A percentile compares a stretch with the other conserved stretches of the same genome.
These are phyloP conservation scores for Trichosporon sp. DNA, from an alignment of 1,284 basidiomycete species.

Conservation along the genomic window DNA sequence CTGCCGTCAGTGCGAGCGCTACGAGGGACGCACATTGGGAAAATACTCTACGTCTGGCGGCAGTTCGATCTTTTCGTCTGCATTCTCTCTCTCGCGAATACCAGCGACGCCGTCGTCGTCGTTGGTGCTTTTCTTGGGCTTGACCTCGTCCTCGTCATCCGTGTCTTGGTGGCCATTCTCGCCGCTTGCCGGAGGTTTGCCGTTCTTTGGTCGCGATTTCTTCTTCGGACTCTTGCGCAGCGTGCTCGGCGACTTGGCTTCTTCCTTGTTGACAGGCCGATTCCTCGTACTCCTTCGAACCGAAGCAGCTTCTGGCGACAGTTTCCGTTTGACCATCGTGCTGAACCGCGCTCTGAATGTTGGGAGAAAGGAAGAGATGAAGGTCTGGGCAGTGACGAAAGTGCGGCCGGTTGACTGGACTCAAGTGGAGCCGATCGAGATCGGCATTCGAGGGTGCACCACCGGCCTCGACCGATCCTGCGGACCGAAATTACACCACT, in stretches of 20 bases:
- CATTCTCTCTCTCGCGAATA: background rate
- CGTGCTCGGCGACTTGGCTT: no score
- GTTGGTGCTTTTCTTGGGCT: background rate
- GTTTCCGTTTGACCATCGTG: background rate
- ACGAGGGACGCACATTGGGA: background rate
- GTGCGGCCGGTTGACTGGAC: background rate
- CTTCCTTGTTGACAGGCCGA: no score
- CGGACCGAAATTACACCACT: no score
- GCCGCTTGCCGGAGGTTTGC: no score
- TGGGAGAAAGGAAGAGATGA: background rate
- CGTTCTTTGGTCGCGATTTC: no score
- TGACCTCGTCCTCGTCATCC: background rate
- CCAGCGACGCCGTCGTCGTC: background rate
- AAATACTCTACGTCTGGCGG: background rate
- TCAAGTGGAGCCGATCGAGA: background rate
- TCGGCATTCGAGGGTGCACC: background rate
- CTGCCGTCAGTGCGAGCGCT: constrained; percentile 10
- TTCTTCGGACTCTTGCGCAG: no score
- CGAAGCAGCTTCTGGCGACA: no score
- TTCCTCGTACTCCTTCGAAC: no score
- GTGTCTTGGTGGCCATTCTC: no score
- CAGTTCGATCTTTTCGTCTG: background rate
- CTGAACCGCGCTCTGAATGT: no score
- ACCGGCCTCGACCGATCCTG: no score
- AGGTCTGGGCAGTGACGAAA: background rate